Evolutionary conservation across 2,329 filamentous ascomycete species (phyloP).

Genomic region (Graphiopsis chlorocephala): DNA sequence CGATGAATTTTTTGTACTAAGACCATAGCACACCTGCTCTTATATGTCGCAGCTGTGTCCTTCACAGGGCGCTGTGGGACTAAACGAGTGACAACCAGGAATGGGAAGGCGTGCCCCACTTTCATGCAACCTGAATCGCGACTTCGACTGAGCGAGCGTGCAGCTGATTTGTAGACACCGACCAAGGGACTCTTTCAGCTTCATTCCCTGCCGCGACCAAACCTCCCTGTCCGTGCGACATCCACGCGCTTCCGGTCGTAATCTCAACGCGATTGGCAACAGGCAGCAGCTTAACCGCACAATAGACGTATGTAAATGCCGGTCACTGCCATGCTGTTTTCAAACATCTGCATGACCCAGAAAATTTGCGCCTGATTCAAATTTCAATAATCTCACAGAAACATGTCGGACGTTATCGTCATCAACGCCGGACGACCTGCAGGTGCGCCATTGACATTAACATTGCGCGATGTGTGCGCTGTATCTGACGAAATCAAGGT

Average conservation of each 20-base stretch:
- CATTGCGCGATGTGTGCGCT: no score
- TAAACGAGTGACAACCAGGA: not conserved
- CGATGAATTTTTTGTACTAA: not conserved
- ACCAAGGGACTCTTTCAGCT: not conserved
- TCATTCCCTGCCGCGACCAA: not conserved
- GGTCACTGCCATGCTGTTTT: not conserved
- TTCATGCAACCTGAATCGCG: not conserved
- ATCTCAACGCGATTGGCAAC: not conserved
- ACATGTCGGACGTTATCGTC: not conserved
- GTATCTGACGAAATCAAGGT: slow-evolving; percentile 25
- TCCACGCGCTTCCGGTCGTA: not conserved
- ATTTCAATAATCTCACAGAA: not conserved
- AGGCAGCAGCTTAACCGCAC: not conserved
- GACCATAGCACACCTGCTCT: not conserved
- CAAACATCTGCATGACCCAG: not conserved
- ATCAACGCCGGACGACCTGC: not conserved
- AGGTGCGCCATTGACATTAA: not conserved
- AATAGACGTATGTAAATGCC: not conserved
- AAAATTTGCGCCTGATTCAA: no score
- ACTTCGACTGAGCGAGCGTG: no score
- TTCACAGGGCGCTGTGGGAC: not conserved
- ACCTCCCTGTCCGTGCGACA: not conserved
- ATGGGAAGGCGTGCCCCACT: not conserved
- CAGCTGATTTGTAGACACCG: no score
- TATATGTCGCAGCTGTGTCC: not conserved